These are phyloP conservation scores for Penicillium egyptiacum DNA, from an alignment of 495 filamentous ascomycete species.

Conservation along the genomic window DNA sequence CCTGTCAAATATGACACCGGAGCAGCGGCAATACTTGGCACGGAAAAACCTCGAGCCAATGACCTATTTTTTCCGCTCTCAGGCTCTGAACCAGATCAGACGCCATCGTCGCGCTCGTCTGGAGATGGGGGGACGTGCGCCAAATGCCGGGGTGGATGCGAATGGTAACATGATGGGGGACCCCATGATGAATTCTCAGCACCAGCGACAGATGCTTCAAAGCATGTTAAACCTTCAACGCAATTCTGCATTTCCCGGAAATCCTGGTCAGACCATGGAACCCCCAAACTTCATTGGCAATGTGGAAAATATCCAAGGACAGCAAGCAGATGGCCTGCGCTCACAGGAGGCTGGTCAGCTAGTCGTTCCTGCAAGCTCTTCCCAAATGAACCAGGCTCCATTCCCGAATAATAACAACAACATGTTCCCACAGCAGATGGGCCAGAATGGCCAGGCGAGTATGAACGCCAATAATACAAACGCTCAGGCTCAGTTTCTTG, in stretches of 20 bases:
- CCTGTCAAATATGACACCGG: slow-evolving; percentile 43
- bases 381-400: slow-evolving; percentile 44
- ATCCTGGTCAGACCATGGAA: slow-evolving; percentile 44
- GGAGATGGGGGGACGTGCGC: slow-evolving; percentile 36
- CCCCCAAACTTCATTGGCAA: slow-evolving; percentile 50
- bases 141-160: slow-evolving; percentile 32
- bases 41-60: slow-evolving; percentile 49
- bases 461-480: slow-evolving; percentile 41
- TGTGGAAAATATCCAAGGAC: slow-evolving; percentile 56
- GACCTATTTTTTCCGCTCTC: slow-evolving; percentile 50
- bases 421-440: slow-evolving; percentile 40
- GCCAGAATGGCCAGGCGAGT: slow-evolving; percentile 40
- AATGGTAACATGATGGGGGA: slow-evolving; percentile 40
- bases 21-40: slow-evolving; percentile 43
- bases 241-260: slow-evolving; percentile 39
- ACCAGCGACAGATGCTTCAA: slow-evolving; percentile 44
- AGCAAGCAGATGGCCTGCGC: slow-evolving; percentile 62
- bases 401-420: slow-evolving; percentile 36
- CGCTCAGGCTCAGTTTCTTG: slow-evolving; percentile 34
- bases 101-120: slow-evolving; percentile 36
- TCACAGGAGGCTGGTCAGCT: slow-evolving; percentile 64
- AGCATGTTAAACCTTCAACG: slow-evolving; percentile 49
- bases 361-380: slow-evolving; percentile 65
- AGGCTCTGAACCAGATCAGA: slow-evolving; percentile 43
- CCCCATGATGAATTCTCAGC: slow-evolving; percentile 38